phyloP scores from a whole-genome alignment of 2,329 filamentous ascomycete species.

The Aspergillus melleus region DNA sequence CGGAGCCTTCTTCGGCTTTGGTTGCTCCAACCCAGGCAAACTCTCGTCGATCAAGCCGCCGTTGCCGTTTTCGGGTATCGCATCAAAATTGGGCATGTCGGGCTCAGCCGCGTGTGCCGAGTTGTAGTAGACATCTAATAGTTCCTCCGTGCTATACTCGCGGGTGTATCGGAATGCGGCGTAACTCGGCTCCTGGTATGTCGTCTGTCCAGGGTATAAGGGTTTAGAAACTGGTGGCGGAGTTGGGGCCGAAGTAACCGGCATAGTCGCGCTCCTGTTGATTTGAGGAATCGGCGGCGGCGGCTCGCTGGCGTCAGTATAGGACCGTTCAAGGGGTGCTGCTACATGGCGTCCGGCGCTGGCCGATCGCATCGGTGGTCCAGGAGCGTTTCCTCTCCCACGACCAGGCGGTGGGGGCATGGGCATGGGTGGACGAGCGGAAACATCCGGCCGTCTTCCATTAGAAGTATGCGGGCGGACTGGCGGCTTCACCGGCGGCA shows the following conservation, averaged over 20 bases:
- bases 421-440: constrained; percentile 24
- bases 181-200: constrained; percentile 33
- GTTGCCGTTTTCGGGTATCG: constrained; percentile 43
- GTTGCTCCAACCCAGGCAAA: constrained; percentile 35
- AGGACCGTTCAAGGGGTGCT: constrained; percentile 23
- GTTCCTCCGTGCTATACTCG: constrained; percentile 37
- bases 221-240: constrained; percentile 20
- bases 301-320: constrained; percentile 27
- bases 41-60: constrained; percentile 33
- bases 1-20: constrained; percentile 25
- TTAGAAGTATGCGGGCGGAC: constrained; percentile 43
- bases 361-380: constrained; percentile 26
- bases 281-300: constrained; percentile 30
- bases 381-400: constrained; percentile 24
- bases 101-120: constrained; percentile 49
- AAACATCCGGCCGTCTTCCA: constrained; percentile 31
- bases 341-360: constrained; percentile 24
- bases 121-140: constrained; percentile 55
- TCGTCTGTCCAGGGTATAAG: constrained; percentile 37
- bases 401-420: constrained; percentile 25
- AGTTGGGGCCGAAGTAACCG: constrained; percentile 21
- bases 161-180: constrained; percentile 21
- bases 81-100: constrained; percentile 66
- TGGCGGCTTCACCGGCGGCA: constrained; percentile 22
- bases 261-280: constrained; percentile 41